phyloP scores from a whole-genome alignment of 257 asterid genomes.

The Solanum gandarillasii region DNA sequence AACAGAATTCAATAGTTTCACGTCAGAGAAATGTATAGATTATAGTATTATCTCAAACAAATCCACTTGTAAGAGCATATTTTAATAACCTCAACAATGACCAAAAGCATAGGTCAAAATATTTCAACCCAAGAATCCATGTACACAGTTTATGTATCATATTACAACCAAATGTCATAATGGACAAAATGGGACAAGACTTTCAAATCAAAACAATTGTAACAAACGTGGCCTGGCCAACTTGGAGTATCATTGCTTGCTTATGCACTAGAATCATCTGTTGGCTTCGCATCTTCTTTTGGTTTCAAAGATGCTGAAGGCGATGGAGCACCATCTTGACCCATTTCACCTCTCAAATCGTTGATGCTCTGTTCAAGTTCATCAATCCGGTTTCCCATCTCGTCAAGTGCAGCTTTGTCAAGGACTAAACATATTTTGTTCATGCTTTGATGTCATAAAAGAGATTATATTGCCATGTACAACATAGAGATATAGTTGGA shows the following conservation, averaged over 20 bases:
- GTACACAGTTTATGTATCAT: neutral
- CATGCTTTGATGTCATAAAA: neutral
- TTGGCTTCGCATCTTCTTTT: slow-evolving; percentile 39
- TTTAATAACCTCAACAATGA: neutral
- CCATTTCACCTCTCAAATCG: slow-evolving; percentile 80
- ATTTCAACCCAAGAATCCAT: neutral
- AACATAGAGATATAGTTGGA: neutral
- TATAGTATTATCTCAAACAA: neutral
- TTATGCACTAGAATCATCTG: slow-evolving; percentile 35
- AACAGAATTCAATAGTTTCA: neutral
- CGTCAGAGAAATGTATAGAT: neutral
- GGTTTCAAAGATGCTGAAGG: slow-evolving; percentile 50
- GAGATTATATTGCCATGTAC: neutral
- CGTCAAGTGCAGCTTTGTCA: slow-evolving; percentile 60
- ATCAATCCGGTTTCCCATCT: slow-evolving; percentile 85
- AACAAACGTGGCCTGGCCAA: neutral
- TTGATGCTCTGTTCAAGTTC: slow-evolving; percentile 86
- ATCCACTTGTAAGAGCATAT: neutral
- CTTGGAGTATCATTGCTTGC: neutral
- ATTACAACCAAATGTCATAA: neutral
- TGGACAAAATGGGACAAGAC: neutral
- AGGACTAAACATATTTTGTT: slow-evolving; percentile 19
- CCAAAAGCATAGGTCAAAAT: neutral
- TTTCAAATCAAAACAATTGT: neutral
- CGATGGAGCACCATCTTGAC: slow-evolving; percentile 74